A percentile compares a stretch with the other conserved stretches of the same genome.
Conservation (phyloP, 2,329 filamentous ascomycete species). For the Lasiodiplodia hormozganensis region DNA sequence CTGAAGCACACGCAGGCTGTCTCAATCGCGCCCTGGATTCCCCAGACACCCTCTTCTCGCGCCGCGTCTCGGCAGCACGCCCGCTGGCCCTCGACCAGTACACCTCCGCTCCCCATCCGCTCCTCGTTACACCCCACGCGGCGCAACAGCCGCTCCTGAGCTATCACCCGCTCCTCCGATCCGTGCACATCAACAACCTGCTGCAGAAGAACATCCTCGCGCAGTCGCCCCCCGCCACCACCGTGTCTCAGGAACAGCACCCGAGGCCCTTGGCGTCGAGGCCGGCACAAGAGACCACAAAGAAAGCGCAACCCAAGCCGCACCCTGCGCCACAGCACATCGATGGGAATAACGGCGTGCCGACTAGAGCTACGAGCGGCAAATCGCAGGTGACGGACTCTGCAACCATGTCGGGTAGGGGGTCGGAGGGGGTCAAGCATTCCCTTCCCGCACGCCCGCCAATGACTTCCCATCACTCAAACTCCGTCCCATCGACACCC, state of each 20-base stretch:
- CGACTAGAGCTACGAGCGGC: constrained; percentile 44
- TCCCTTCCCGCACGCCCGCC: constrained; percentile 53
- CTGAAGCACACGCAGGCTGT: constrained; percentile 31
- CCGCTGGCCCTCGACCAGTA: constrained; percentile 31
- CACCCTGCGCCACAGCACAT: constrained; percentile 39
- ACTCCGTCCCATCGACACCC: constrained; percentile 90
- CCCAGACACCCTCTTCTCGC: constrained; percentile 27
- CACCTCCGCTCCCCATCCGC: constrained; percentile 30
- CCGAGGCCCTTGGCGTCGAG: constrained; percentile 27
- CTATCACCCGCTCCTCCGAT: constrained; percentile 36
- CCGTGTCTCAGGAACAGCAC: constrained; percentile 46
- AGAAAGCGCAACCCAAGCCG: constrained; percentile 39
- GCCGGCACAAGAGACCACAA: constrained; percentile 32
- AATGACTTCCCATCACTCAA: constrained; percentile 73
- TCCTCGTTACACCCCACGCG: constrained; percentile 27
- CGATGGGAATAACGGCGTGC: constrained; percentile 47
- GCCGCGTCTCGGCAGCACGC: constrained; percentile 28
- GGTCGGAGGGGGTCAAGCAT: constrained; percentile 36
- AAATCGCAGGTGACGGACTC: constrained; percentile 47
- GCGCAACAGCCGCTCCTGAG: constrained; percentile 36
- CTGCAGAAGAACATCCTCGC: constrained; percentile 33
- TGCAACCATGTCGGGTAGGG: constrained; percentile 41
- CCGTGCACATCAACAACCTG: constrained; percentile 40
- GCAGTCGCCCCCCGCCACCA: constrained; percentile 42
- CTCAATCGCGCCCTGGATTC: constrained; percentile 33